Evolutionary conservation across 257 asterid species (phyloP).

Genomic region (Ophiorrhiza pumila): DNA sequence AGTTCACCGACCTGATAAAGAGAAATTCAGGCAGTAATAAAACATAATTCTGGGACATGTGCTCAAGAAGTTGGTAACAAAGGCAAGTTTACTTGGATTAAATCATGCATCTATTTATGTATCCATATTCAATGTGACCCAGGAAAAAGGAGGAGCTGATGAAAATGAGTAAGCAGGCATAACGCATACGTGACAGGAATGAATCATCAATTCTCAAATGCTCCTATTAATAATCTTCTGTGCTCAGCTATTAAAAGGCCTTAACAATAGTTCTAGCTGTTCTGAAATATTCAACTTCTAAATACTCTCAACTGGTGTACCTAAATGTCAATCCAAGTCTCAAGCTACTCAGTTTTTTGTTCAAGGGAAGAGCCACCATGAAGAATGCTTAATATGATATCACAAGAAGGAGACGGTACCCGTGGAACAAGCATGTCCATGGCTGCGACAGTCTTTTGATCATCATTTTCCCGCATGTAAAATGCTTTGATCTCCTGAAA

Average conservation of each 20-base stretch:
- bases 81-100: not conserved
- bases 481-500: constrained; percentile 91
- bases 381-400: not conserved
- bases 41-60: not conserved
- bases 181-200: not conserved
- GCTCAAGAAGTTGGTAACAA: not conserved
- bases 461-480: constrained; percentile 95
- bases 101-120: not conserved
- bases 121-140: not conserved
- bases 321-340: not conserved
- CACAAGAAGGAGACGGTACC: constrained; percentile 40
- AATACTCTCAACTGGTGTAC: not conserved
- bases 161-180: not conserved
- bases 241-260: not conserved
- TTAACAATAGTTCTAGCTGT: not conserved
- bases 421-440: constrained; percentile 99
- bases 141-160: not conserved
- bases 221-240: not conserved
- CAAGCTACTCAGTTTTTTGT: not conserved
- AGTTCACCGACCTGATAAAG: constrained; percentile 82
- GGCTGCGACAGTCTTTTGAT: constrained; percentile 97
- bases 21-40: constrained; percentile 6
- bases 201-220: not conserved
- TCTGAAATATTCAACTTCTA: not conserved
- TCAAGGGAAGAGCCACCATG: not conserved